Evolutionary conservation across 2,329 filamentous ascomycete species (phyloP).

Genomic region (Neofusicoccum ribis): DNA sequence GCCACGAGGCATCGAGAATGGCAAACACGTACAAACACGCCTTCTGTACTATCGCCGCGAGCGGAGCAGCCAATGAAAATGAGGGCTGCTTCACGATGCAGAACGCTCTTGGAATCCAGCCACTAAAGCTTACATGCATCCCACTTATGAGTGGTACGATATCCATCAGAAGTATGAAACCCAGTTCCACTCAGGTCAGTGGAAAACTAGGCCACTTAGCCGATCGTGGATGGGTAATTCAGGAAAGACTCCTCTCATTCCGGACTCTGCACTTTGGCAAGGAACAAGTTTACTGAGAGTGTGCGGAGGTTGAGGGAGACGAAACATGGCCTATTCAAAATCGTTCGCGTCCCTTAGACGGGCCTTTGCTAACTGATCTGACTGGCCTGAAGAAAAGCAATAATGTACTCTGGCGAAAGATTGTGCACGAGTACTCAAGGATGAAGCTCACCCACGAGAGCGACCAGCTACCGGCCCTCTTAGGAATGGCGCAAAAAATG

Average conservation of each 20-base stretch:
- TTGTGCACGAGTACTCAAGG: neutral
- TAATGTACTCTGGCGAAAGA: neutral
- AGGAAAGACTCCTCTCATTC: slow-evolving; percentile 1
- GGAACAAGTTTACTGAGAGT: slow-evolving; percentile 1
- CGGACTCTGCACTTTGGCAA: neutral
- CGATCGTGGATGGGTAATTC: slow-evolving; percentile 9
- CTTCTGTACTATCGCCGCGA: neutral
- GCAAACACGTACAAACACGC: neutral
- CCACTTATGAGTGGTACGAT: neutral
- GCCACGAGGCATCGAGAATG: neutral
- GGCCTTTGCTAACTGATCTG: neutral
- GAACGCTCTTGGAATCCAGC: neutral
- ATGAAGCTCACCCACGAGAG: neutral
- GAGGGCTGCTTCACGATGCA: neutral
- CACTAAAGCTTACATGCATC: neutral
- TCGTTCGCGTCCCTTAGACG: neutral
- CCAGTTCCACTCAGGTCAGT: accelerated
- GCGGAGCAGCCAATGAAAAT: neutral
- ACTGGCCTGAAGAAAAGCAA: accelerated
- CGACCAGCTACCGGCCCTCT: neutral
- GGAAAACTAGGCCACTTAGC: neutral
- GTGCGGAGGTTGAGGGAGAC: neutral
- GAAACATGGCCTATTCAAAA: neutral
- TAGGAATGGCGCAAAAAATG: neutral
- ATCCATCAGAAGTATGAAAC: neutral